Conservation (phyloP, 176 grass and related monocot genomes). For the Secale cereale region DNA sequence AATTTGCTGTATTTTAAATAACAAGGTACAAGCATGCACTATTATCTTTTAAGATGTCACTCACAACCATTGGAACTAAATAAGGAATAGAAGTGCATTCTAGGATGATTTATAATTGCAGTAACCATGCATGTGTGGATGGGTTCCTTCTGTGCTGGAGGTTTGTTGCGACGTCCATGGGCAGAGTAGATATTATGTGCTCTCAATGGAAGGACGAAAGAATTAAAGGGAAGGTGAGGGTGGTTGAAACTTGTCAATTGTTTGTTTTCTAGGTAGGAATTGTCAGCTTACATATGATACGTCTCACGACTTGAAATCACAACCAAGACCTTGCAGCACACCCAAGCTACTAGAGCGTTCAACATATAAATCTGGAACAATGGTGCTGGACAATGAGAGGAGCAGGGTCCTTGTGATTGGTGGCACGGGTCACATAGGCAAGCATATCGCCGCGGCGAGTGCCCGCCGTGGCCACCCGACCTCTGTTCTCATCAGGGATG, state of each 20-base stretch:
- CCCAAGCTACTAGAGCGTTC: too few relatives aligned
- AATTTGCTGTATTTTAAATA: too few relatives aligned
- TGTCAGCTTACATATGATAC: too few relatives aligned
- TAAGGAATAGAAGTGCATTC: too few relatives aligned
- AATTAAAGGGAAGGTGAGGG: background rate
- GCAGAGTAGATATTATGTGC: background rate
- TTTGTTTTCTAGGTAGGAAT: too few relatives aligned
- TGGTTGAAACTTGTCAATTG: too few relatives aligned
- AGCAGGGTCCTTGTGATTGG: slow-evolving; percentile 57
- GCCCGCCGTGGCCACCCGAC: slow-evolving; percentile 40
- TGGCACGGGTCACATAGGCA: slow-evolving; percentile 24
- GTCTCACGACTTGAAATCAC: background rate
- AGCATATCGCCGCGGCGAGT: slow-evolving; percentile 36
- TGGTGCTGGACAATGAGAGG: background rate
- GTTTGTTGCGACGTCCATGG: too few relatives aligned
- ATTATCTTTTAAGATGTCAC: too few relatives aligned
- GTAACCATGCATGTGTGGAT: background rate
- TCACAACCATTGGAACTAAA: too few relatives aligned
- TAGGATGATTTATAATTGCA: background rate
- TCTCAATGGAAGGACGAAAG: too few relatives aligned
- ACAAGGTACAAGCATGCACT: too few relatives aligned
- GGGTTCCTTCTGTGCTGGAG: background rate
- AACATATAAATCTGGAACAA: background rate
- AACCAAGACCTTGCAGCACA: background rate
- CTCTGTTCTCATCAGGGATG: slow-evolving; percentile 36